Conservation (phyloP, 2,329 filamentous ascomycete genomes). For the Seiridium cupressi region DNA sequence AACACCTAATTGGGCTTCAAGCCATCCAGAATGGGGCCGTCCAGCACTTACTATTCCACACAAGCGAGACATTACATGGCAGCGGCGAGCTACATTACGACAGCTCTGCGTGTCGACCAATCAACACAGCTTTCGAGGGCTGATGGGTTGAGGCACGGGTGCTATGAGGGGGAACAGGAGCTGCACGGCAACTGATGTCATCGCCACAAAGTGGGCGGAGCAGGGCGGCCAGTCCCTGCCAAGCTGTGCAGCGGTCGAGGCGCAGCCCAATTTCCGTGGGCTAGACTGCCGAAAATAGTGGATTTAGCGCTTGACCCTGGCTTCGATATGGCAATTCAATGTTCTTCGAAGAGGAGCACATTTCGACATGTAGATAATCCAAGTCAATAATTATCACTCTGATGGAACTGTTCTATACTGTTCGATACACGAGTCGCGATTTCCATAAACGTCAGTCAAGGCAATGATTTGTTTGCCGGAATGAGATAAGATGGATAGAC, state of each 20-base stretch:
- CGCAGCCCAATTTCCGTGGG: not conserved
- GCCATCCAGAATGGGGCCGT: not conserved
- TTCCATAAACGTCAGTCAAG: too few relatives aligned
- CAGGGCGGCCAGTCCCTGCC: not conserved
- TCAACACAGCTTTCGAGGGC: slow-evolving; percentile 9
- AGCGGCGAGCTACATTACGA: slow-evolving; percentile 1
- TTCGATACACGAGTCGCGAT: too few relatives aligned
- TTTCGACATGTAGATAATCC: too few relatives aligned
- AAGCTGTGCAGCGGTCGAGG: not conserved
- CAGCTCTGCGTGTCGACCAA: not conserved
- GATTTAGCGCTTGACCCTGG: too few relatives aligned
- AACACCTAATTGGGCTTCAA: not conserved
- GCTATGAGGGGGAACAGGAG: slow-evolving; percentile 3
- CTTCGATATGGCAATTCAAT: too few relatives aligned
- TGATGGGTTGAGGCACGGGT: slow-evolving; percentile 10
- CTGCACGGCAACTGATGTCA: slow-evolving; percentile 19
- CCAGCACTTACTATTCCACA: not conserved
- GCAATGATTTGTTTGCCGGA: too few relatives aligned
- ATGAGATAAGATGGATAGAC: too few relatives aligned
- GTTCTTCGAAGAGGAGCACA: too few relatives aligned
- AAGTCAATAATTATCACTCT: too few relatives aligned
- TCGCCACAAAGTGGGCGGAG: slow-evolving; percentile 16
- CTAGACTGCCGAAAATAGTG: too few relatives aligned
- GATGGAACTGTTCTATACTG: too few relatives aligned
- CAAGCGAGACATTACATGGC: not conserved